Base-by-base conservation (phyloP, 331 rosid species). In the Arachis monticola region DNA sequence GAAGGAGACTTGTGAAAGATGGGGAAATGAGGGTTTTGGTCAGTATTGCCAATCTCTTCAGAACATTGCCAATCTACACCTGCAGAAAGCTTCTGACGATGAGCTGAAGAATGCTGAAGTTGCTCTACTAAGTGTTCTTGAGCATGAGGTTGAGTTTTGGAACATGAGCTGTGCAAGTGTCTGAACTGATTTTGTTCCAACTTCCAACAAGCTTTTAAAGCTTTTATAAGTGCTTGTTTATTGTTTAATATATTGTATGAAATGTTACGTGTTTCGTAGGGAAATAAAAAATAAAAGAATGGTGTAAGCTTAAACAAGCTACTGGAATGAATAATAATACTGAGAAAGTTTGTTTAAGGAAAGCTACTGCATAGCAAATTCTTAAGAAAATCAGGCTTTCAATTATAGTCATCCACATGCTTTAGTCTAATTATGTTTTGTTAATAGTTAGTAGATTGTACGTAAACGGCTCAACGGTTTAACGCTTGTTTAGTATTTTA, bases 11-110 rank as follows among this genome's bases (percentile, higher is more conserved):
- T 94, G 97, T 71, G 84, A 67, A 53, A 85, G 97, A 72, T 94
- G 97, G 99, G 99, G 96, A 35, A 88, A 66, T 67, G 88, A 88
- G n/a, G 93, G 81, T 10, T 94, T 94, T 67, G 87, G 81, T 51
- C 81, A 69, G 55, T 94, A 94, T 57, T 94, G 99, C 30, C 72
- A 79, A 17, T 63, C 88, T 40, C 85, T 94, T n/a, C 81, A 73
- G 48, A 70, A 64, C 22, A 87, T 94, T 32, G 91, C 78, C 4
- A 59, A 87, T 64, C 61, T 84, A 61, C 64, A 84, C 14, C 71
- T 94, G 64, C 86, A 75, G 62, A 83, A 60, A 80, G 85, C 87
- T 59, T n/a, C 88, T 0, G 86, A 69, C 4, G 91, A 85, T 41
- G 80, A 67, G 69, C 61, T 79, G 38, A 81, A 60, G 35, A 86